These are phyloP conservation scores for Colletotrichum karsti DNA, from an alignment of 2,329 filamentous ascomycete species.

Conservation along the genomic window DNA sequence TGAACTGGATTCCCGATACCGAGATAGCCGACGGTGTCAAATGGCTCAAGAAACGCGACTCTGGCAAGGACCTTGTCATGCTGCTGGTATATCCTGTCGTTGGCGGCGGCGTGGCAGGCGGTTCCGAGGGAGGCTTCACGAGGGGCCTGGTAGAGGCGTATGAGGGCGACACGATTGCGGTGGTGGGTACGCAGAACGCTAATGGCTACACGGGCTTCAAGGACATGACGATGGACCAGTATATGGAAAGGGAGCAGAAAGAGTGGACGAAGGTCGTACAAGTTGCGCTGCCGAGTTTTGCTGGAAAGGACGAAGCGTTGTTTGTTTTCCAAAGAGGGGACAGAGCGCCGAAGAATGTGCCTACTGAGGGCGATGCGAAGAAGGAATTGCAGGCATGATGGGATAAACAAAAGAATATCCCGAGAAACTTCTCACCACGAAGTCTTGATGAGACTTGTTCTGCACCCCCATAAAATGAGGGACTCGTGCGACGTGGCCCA, in stretches of 20 bases:
- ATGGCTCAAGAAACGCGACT: slow-evolving; percentile 60
- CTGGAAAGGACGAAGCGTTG: slow-evolving; percentile 79
- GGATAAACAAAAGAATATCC: too few relatives aligned
- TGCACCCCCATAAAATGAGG: too few relatives aligned
- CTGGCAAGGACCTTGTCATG: slow-evolving; percentile 65
- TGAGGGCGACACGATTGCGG: slow-evolving; percentile 70
- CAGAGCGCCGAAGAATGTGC: slow-evolving; percentile 38
- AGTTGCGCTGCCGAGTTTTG: slow-evolving; percentile 77
- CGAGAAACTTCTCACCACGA: too few relatives aligned
- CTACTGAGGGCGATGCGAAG: too few relatives aligned
- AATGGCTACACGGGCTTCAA: slow-evolving; percentile 80
- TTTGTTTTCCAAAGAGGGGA: slow-evolving; percentile 69
- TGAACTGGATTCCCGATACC: slow-evolving; percentile 75
- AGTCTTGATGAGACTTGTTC: too few relatives aligned
- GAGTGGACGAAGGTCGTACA: slow-evolving; percentile 69
- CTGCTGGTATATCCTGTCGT: slow-evolving; percentile 80
- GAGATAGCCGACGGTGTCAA: slow-evolving; percentile 65
- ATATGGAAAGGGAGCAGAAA: slow-evolving; percentile 65
- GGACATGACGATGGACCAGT: slow-evolving; percentile 70
- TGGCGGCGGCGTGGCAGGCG: slow-evolving; percentile 69
- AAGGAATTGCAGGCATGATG: too few relatives aligned
- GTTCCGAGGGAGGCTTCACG: slow-evolving; percentile 72
- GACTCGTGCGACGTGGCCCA: too few relatives aligned
- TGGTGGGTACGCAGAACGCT: slow-evolving; percentile 77
- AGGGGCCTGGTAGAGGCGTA: slow-evolving; percentile 68